phyloP scores from a whole-genome alignment of 2,329 filamentous ascomycete genomes.

The Aspergillus sp. region DNA sequence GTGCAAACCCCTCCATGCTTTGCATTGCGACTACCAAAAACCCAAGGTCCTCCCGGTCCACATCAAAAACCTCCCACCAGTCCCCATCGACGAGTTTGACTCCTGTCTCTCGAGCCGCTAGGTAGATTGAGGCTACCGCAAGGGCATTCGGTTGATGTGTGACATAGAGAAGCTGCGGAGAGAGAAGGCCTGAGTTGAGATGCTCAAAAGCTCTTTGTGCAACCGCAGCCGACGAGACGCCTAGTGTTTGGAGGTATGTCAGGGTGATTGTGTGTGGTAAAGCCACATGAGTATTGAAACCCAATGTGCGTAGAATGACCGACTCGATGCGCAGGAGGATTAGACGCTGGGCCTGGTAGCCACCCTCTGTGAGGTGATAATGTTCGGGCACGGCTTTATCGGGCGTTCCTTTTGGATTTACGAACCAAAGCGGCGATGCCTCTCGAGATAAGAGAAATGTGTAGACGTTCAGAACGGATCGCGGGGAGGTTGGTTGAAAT shows the following conservation, averaged over 20 bases:
- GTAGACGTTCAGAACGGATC: slow-evolving; percentile 83
- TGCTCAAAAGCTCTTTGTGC: slow-evolving; percentile 69
- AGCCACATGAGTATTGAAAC: slow-evolving; percentile 81
- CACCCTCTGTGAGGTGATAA: slow-evolving; percentile 72
- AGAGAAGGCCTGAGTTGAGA: slow-evolving; percentile 82
- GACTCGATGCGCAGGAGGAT: slow-evolving; percentile 73
- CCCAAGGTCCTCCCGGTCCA: slow-evolving; percentile 88
- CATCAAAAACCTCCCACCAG: slow-evolving; percentile 99
- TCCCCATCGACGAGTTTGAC: slow-evolving; percentile 77
- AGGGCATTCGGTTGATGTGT: slow-evolving; percentile 87
- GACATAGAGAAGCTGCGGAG: slow-evolving; percentile 83
- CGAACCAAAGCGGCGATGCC: slow-evolving; percentile 54
- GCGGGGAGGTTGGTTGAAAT: slow-evolving; percentile 70
- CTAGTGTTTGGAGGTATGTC: slow-evolving; percentile 89
- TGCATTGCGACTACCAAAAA: slow-evolving; percentile 85
- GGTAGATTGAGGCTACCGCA: slow-evolving; percentile 85
- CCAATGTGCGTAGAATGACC: slow-evolving; percentile 70
- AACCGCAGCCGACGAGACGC: slow-evolving; percentile 61
- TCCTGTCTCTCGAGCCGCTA: slow-evolving; percentile 74
- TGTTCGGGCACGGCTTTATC: slow-evolving; percentile 47
- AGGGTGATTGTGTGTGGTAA: slow-evolving; percentile 84
- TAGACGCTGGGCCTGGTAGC: slow-evolving; percentile 65
- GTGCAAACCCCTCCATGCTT: slow-evolving; percentile 72
- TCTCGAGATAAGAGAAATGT: slow-evolving; percentile 69
- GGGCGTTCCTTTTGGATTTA: slow-evolving; percentile 29